Conservation (phyloP, 2,329 filamentous ascomycete species). For the Penicillium brasilianum region DNA sequence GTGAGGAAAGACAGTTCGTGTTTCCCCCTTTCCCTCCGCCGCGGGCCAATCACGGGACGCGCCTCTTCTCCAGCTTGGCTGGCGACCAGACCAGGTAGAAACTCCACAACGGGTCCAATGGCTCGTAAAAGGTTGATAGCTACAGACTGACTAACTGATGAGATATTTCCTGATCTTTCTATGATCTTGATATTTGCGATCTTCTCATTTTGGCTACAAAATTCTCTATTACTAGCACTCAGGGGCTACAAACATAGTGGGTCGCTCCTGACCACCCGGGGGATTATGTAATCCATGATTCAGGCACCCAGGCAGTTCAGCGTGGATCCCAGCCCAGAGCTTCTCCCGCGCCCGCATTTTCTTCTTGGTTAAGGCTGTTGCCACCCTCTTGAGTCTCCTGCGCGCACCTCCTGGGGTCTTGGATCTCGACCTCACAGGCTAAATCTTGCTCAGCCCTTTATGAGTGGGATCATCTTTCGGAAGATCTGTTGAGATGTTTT, state of each 20-base stretch:
- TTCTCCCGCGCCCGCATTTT: constrained; percentile 28
- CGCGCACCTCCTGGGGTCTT: no score
- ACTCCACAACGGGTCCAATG: constrained; percentile 14
- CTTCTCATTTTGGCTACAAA: not conserved
- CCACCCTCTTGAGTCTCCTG: no score
- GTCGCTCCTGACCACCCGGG: constrained; percentile 33
- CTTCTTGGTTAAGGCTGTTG: no score
- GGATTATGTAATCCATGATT: constrained; percentile 24
- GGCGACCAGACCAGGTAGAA: constrained; percentile 7
- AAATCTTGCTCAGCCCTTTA: no score
- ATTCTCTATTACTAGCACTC: constrained; percentile 17
- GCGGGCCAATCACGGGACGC: constrained; percentile 34
- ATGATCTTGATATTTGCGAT: not conserved
- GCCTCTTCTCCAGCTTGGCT: constrained; percentile 26
- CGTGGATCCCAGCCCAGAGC: constrained; percentile 20
- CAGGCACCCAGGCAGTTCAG: constrained; percentile 17
- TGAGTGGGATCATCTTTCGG: no score
- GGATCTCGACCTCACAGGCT: no score
- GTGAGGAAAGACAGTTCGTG: constrained; percentile 35
- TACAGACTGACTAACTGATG: no score
- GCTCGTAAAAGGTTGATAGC: not conserved
- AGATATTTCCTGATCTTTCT: not conserved
- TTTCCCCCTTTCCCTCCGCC: constrained; percentile 37
- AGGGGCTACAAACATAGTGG: constrained; percentile 35
- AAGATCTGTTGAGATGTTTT: no score